Percentiles rank a stretch among this genome's conserved stretches.
phyloP scores from a whole-genome alignment of 2,329 filamentous ascomycete species.

The Trichoderma endophyticum region DNA sequence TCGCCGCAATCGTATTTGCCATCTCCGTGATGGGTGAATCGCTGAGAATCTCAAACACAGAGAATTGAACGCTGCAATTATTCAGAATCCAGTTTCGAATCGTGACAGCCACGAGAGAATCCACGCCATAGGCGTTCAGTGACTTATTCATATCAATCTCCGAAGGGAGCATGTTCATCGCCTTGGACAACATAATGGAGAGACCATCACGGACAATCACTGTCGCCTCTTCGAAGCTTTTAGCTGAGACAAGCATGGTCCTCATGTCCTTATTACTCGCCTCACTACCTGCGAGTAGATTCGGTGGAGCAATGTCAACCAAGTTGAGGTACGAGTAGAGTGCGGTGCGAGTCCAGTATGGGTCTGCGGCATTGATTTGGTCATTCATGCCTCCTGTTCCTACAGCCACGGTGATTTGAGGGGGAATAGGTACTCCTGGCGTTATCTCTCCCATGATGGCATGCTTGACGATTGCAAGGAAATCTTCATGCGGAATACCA shows the following conservation, averaged over 20 bases:
- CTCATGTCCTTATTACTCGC: slow-evolving; percentile 30
- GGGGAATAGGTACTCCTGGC: slow-evolving; percentile 33
- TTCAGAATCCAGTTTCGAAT: slow-evolving; percentile 50
- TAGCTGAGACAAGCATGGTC: slow-evolving; percentile 32
- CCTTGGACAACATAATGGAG: slow-evolving; percentile 40
- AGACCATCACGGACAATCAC: slow-evolving; percentile 38
- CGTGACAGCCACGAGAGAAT: slow-evolving; percentile 52
- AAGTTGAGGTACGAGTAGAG: slow-evolving; percentile 48
- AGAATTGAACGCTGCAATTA: slow-evolving; percentile 43
- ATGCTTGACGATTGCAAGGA: slow-evolving; percentile 44
- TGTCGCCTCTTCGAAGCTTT: slow-evolving; percentile 29
- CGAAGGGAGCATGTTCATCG: slow-evolving; percentile 43
- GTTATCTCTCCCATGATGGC: slow-evolving; percentile 42
- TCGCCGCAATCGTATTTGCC: slow-evolving; percentile 35
- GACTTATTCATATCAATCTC: slow-evolving; percentile 43
- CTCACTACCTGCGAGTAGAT: slow-evolving; percentile 24
- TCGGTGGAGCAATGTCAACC: slow-evolving; percentile 42
- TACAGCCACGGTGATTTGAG: slow-evolving; percentile 51
- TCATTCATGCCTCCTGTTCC: slow-evolving; percentile 52
- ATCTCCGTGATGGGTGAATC: slow-evolving; percentile 41
- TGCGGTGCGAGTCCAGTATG: slow-evolving; percentile 52
- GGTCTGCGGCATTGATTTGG: slow-evolving; percentile 51
- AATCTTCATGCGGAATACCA: slow-evolving; percentile 50
- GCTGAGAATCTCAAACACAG: slow-evolving; percentile 48
- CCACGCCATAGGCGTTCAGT: slow-evolving; percentile 48